Base-by-base conservation (phyloP, 306 rosid genomes). In the Inga oerstediana region DNA sequence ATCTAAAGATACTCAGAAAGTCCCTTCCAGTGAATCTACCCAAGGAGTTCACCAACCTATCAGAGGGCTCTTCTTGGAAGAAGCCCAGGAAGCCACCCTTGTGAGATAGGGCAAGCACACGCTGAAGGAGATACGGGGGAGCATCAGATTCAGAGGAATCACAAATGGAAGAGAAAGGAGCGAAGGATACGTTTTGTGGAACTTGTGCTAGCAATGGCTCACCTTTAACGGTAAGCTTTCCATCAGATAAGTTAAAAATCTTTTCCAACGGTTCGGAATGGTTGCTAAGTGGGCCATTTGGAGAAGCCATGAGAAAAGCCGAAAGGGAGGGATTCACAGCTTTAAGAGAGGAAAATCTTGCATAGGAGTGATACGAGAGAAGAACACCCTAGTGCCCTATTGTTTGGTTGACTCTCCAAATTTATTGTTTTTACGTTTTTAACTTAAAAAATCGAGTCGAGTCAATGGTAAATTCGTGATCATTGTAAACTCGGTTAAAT, bases 71-170 rank as follows among this genome's bases (percentile, higher is more conserved):
- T 2, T 84, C 70, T 43, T 82, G 81, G 32, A 59, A 58, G 82
- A 95, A 93, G 15, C 98, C 98, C 3, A 95, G 85, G 86, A 95
- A 95, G 2, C 98, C 97, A 10, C 98, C 95, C 86, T 82, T 91
- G 88, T 85, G 90, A 59, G 97, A 90, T 39, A 43, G 67, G 6
- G 80, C 54, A 72, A 41, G 83, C 65, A 92, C 94, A 7, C 90
- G 86, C 13, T 89, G 86, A 80, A 93, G 78, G 62, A 95, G 54
- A 20, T 89, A 84, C 77, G 81, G 65, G 70, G 97, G 93, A 4
- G 90, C 96, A 14, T 90, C 89, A 22, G 92, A 84, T 32, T 90
- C 88, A 20, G 92, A 84, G 22, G 87, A 22, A 43, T 86, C 80
- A 72, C 65, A 80, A n/a, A 85, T 12, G 5, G 89, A 86, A 62